Evolutionary conservation across 345 rosid species (phyloP), one percentile per base, ranked within the genome.

Genomic region (Cardamine occulta): DNA sequence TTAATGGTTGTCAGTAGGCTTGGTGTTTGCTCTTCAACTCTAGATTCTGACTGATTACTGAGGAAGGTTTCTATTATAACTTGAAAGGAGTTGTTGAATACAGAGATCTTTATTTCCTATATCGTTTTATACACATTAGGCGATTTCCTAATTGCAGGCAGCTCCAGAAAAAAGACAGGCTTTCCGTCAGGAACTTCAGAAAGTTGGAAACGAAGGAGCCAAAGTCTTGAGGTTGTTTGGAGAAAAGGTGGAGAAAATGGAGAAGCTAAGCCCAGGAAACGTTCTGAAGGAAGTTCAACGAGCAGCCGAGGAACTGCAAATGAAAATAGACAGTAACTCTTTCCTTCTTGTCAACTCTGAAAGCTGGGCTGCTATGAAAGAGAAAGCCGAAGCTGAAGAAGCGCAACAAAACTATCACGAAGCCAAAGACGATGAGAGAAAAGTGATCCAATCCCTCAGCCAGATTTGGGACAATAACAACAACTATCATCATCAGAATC

Each of bases 291-390:
- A 85, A 44, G 88, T 91, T 12, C 96, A 86, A 9, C 77, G 81
- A 21, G 97, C 98, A 57, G 97, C 91, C 5, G 96, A 89, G 78
- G 83, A 78, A 57, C 75, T 93, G 24, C 98, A 93, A 66, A 71
- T 75, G 85, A 90, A 89, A 75, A 87, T 93, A 63, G 96, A 93
- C 48, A 54, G 70, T 2, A 88, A 83, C 24, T 91, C 92, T 0
- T 88, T 79, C 80, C 85, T 93, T 72, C 80, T 93, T 21, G 89
- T 91, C 26, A 93, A 93, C 79, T 82, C 85, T 10, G 92, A 88
- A 74, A 88, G 88, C 80, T 88, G 97, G 97, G 86, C 84, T 44
- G 78, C 72, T 7, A 6, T 57, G 34, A 78, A 73, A 57, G 76
- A 71, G 19, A 56, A 64, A 63, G 76, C 54, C 2, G 79, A 39